Conservation (phyloP, 352 stramenopile species). For the Globisporangium nagaii region DNA sequence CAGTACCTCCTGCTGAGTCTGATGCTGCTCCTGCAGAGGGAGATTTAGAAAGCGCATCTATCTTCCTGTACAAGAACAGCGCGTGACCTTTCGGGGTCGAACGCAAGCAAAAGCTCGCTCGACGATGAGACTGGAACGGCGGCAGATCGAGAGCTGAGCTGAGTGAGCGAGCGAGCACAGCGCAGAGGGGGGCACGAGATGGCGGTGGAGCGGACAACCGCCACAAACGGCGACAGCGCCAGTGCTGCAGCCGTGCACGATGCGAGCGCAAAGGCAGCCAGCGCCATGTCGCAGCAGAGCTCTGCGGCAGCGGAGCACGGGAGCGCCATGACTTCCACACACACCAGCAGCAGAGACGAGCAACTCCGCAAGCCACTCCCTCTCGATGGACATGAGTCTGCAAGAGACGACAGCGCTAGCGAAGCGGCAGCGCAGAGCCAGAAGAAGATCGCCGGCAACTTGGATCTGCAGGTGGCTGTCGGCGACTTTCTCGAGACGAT, state of each 20-base stretch:
- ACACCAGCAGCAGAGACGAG: background rate
- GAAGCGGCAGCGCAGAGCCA: background rate
- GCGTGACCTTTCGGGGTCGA: conserved; percentile 9
- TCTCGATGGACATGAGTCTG: background rate
- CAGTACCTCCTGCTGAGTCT: background rate
- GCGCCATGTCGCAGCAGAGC: background rate
- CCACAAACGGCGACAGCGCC: background rate
- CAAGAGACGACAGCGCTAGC: background rate
- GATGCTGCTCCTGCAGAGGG: background rate
- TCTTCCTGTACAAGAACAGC: conserved; percentile 6
- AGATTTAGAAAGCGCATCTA: background rate
- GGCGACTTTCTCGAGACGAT: conserved; percentile 45
- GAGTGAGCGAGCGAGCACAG: no score
- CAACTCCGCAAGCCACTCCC: no score
- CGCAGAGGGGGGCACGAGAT: background rate
- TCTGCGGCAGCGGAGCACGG: background rate
- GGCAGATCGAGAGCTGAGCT: no score
- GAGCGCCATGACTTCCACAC: background rate
- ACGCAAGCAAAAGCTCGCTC: background rate
- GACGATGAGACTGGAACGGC: no score
- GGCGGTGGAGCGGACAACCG: background rate
- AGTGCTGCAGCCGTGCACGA: background rate
- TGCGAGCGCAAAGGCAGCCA: background rate
- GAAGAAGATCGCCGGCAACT: background rate
- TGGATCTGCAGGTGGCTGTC: conserved; percentile 5